Evolutionary conservation across 306 rosid genomes (phyloP).

Genomic region (Acmispon strigosus): DNA sequence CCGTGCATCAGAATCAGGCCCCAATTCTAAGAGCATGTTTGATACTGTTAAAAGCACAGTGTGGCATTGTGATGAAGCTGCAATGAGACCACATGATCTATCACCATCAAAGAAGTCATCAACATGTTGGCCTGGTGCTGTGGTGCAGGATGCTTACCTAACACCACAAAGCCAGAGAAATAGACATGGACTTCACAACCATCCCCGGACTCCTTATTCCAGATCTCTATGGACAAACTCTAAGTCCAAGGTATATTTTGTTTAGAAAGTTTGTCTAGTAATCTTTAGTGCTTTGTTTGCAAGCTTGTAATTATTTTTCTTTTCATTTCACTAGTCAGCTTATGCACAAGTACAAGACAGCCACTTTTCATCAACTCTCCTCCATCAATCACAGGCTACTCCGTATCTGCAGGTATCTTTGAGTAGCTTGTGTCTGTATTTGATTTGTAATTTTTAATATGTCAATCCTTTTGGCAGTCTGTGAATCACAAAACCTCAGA

Average conservation of each 20-base stretch:
- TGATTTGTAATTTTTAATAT: background rate
- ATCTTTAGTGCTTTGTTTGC: slow-evolving; percentile 7
- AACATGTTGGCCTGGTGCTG: slow-evolving; percentile 82
- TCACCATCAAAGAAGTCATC: slow-evolving; percentile 46
- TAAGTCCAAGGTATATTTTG: slow-evolving; percentile 58
- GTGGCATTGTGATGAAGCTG: slow-evolving; percentile 35
- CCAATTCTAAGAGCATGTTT: slow-evolving; percentile 32
- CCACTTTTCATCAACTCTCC: slow-evolving; percentile 35
- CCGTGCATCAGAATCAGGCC: slow-evolving; percentile 48
- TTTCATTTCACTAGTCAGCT: slow-evolving; percentile 34
- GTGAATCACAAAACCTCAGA: background rate
- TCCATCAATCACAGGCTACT: slow-evolving; percentile 40
- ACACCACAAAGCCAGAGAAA: slow-evolving; percentile 68
- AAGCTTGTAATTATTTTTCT: background rate
- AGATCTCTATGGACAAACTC: slow-evolving; percentile 67
- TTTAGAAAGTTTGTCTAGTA: background rate
- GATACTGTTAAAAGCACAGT: slow-evolving; percentile 33
- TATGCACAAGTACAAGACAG: slow-evolving; percentile 37
- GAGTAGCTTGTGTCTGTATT: slow-evolving; percentile 2
- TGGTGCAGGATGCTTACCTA: slow-evolving; percentile 49
- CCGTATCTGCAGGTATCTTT: slow-evolving; percentile 49
- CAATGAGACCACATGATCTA: slow-evolving; percentile 40
- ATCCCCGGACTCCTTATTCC: slow-evolving; percentile 87
- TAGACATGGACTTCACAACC: slow-evolving; percentile 54
- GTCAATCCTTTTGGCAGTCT: background rate